These are phyloP conservation scores for Monosporascus sp. DNA, from an alignment of 2,329 filamentous ascomycete species.

Conservation along the genomic window DNA sequence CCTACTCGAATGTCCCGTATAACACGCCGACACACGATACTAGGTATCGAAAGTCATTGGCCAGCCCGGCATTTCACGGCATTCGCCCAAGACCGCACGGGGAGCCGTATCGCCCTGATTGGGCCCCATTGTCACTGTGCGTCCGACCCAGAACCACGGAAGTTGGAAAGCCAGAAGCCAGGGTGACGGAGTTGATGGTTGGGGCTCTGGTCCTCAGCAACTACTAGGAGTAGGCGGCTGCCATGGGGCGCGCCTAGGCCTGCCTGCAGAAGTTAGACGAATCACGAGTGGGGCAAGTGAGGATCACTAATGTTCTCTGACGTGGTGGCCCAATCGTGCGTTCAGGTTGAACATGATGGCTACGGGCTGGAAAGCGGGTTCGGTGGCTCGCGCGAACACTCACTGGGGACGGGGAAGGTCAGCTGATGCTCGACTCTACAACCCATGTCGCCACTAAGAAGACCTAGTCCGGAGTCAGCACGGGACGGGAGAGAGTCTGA, in stretches of 20 bases:
- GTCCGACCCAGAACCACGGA: conserved; percentile 24
- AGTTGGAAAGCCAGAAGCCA: conserved; percentile 9
- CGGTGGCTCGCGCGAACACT: background rate
- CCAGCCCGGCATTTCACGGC: conserved; percentile 2
- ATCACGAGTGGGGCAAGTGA: background rate
- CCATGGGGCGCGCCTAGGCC: background rate
- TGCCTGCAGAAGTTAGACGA: background rate
- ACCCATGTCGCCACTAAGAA: background rate
- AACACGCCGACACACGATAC: background rate
- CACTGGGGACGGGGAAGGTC: background rate
- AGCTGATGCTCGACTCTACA: background rate
- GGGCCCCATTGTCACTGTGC: conserved; percentile 23
- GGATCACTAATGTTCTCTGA: background rate
- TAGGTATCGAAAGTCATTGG: background rate
- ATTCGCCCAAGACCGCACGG: conserved; percentile 8
- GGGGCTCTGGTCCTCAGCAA: background rate
- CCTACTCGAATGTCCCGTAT: background rate
- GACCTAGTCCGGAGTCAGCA: background rate
- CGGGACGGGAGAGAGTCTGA: background rate
- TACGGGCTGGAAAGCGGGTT: background rate
- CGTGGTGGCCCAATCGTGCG: background rate
- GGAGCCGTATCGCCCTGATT: conserved; percentile 15
- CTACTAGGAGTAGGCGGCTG: background rate
- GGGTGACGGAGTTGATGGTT: conserved; percentile 5
- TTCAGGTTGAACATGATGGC: background rate